Evolutionary conservation across 306 rosid species (phyloP), one percentile per base, ranked within the genome.

Genomic region (Elaeagnus macrophylla): DNA sequence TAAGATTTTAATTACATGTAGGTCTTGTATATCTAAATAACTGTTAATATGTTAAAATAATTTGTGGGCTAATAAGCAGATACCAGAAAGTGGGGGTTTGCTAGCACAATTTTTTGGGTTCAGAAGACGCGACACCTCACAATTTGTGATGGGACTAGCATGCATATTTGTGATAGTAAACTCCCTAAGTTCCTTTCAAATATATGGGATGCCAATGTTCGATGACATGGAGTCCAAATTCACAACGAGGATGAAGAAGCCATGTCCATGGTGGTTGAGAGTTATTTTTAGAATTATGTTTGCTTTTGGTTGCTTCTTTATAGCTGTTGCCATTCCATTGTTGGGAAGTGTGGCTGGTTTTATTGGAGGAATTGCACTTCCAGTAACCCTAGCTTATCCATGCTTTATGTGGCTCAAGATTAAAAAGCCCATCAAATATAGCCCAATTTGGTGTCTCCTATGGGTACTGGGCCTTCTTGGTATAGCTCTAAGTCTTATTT

Each of bases 371-470:
- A 64, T 79, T 0, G 69, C 80, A 1, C 19, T 79, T 59, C 84
- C 84, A 0, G 78, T 79, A 35, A 79, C 84, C 7, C 57, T 75
- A 20, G 80, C 75, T 6, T 79, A 71, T 55, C 84, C 84, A 3
- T 67, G 80, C 41, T 79, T 75, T 60, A 74, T 75, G 84, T 79
- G 84, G 84, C 51, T 79, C 36, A 64, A 64, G 69, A 71, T 75
- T n/a, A 79, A 74, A 54, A 74, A 68, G 39, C 84, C 84, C 0
- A 60, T 64, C 62, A 58, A 14, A 40, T 75, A 48, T 38, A 17
- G 70, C 37, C 16, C 45, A 10, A 62, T 44, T 6, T 78, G 84
- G 84, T 67, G 69, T 17, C 60, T 67, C 9, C 66, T 71, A 35
- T 78, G 77, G 84, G 55, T 50, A 10, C 64, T 78, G 20, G 80